Evolutionary conservation across 2,329 filamentous ascomycete species (phyloP).

Genomic region (Xylariaceae sp.): DNA sequence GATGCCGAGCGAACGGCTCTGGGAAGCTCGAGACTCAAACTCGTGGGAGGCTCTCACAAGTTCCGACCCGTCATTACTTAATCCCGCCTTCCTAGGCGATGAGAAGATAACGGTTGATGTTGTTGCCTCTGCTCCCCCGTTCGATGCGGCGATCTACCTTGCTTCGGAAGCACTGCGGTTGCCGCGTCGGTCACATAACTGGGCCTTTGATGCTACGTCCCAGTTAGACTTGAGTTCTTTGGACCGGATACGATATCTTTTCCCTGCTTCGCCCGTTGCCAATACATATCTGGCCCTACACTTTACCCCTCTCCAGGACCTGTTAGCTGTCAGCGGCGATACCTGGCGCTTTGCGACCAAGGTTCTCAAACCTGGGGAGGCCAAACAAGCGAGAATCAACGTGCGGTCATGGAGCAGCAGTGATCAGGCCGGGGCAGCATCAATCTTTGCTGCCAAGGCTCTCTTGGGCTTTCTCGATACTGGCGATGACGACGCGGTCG

Average conservation of each 20-base stretch:
- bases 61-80: slow-evolving; percentile 19
- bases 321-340: slow-evolving; percentile 53
- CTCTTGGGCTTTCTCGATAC: slow-evolving; percentile 40
- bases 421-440: slow-evolving; percentile 38
- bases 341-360: slow-evolving; percentile 55
- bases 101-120: slow-evolving; percentile 34
- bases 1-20: slow-evolving; percentile 40
- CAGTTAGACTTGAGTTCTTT: slow-evolving; percentile 20
- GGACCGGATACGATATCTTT: slow-evolving; percentile 36
- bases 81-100: slow-evolving; percentile 26
- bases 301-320: slow-evolving; percentile 52
- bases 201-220: slow-evolving; percentile 17
- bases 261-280: slow-evolving; percentile 40
- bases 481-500: slow-evolving; percentile 14
- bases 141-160: slow-evolving; percentile 27
- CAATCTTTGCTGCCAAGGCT: slow-evolving; percentile 46
- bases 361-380: slow-evolving; percentile 39
- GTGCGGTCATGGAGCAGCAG: slow-evolving; percentile 35
- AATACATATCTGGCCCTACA: slow-evolving; percentile 53
- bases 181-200: slow-evolving; percentile 16
- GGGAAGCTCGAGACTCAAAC: slow-evolving; percentile 42
- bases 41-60: slow-evolving; percentile 40
- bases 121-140: slow-evolving; percentile 28
- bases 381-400: slow-evolving; percentile 41
- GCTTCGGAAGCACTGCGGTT: slow-evolving; percentile 27